These are phyloP conservation scores for Raphanus sativus DNA, from an alignment of 345 rosid genomes.

Conservation along the genomic window DNA sequence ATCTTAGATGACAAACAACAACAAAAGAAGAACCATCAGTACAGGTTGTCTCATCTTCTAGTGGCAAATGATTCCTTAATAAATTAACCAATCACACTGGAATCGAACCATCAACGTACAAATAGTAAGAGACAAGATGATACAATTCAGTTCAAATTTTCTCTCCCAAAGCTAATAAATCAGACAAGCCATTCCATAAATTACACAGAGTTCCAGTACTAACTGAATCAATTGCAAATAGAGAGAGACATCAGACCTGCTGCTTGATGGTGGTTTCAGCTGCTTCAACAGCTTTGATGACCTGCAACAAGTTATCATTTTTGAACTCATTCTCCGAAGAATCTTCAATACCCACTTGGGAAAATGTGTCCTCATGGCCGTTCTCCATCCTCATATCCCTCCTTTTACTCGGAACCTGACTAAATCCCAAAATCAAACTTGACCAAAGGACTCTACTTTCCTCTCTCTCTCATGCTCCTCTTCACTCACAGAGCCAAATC, in stretches of 20 bases:
- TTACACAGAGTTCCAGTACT: neutral
- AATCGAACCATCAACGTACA: neutral
- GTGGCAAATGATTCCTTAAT: neutral
- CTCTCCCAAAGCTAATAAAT: neutral
- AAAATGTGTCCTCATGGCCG: conserved; percentile 56
- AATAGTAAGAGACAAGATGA: neutral
- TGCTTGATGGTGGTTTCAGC: conserved; percentile 86
- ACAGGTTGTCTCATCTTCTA: neutral
- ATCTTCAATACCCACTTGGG: conserved; percentile 47
- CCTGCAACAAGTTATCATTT: conserved; percentile 71
- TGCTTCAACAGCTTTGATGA: conserved; percentile 89
- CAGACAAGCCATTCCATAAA: conserved; percentile 5
- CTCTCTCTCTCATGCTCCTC: neutral
- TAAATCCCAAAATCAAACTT: neutral
- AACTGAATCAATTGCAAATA: neutral
- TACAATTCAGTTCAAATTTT: too few species aligned
- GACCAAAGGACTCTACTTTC: neutral
- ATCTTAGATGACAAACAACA: conserved; percentile 1
- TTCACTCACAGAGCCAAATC: neutral
- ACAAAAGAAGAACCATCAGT: neutral
- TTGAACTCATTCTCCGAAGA: conserved; percentile 26
- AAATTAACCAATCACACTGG: neutral
- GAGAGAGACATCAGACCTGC: conserved; percentile 48
- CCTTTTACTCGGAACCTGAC: conserved; percentile 9
- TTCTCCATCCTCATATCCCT: conserved; percentile 60